Evolutionary conservation across 495 filamentous ascomycete genomes (phyloP).

Genomic region (Hypomontagnella monticulosa): DNA sequence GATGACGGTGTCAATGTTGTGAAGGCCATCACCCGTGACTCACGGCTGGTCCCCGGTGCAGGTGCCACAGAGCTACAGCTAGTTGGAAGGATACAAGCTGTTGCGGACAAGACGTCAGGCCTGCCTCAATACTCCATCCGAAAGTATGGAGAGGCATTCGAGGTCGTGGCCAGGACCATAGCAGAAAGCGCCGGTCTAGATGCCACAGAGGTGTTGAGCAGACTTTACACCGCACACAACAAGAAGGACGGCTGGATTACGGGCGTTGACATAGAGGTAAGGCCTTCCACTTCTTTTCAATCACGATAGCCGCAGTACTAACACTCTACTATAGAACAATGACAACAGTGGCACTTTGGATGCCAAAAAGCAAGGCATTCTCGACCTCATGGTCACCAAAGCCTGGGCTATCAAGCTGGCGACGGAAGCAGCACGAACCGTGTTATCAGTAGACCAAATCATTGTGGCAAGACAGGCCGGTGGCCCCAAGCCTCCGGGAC

Average conservation of each 20-base stretch:
- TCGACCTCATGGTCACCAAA: conserved; percentile 92
- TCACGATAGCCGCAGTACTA: conserved; percentile 17
- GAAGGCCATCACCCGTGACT: conserved; percentile 95
- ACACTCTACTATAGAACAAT: conserved; percentile 63
- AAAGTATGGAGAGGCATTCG: conserved; percentile 97
- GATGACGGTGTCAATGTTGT: conserved; percentile 99
- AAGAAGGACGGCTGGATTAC: conserved; percentile 87
- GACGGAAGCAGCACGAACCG: conserved; percentile 91
- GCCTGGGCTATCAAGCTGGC: conserved; percentile 96
- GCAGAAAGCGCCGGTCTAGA: conserved; percentile 96
- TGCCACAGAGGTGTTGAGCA: conserved; percentile 91
- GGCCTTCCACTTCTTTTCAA: conserved; percentile 5
- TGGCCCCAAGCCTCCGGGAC: conserved; percentile 94
- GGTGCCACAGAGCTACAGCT: conserved; percentile 97
- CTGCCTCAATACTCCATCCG: conserved; percentile 94
- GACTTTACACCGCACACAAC: conserved; percentile 91
- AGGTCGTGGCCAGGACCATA: conserved; percentile 91
- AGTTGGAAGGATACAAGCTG: conserved; percentile 86
- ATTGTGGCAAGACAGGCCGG: conserved; percentile 98
- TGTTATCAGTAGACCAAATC: conserved; percentile 98
- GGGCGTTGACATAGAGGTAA: conserved; percentile 90
- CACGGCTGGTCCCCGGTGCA: conserved; percentile 90
- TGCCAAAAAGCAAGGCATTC: conserved; percentile 86
- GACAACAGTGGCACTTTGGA: conserved; percentile 84
- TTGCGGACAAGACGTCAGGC: conserved; percentile 90